Base-by-base conservation (phyloP, 1,284 basidiomycete genomes). In the Rhizopogon hawkerae region DNA sequence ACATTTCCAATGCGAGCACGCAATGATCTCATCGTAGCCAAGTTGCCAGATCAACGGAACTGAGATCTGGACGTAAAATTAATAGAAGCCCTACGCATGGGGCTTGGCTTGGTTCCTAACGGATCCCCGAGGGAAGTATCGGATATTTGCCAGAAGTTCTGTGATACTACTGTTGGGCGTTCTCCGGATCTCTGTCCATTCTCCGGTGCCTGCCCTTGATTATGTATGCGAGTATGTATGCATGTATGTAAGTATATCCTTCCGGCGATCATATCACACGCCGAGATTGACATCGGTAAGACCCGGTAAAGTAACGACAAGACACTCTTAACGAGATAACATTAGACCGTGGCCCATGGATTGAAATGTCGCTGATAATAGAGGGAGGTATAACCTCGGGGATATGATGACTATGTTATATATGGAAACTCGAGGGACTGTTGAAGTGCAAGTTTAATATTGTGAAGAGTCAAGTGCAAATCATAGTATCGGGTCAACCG, bases 81-180 rank as follows among this genome's bases (percentile, higher is more conserved):
- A 43, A 43, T 43, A 43, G 4, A 42, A 42, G 41, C 29, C 26
- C 26, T 31, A 29, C 7, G 26, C 39, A 42, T 42, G 39, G 29
- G 26, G 14, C 26, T 42, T 42, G 39, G 39, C 16, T 9, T 18
- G 29, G 41, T 31, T 31, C 41, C 41, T 33, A 43, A 43, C 41
- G 41, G 29, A 43, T 43, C 41, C 41, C 41, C 41, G 41, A 43
- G 41, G 41, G 29, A 43, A 43, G 41, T 18, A 1, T 42, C 41
- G 41, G 41, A 42, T 42, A 42, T 42, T 42, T 42, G 26, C 14
- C 26, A 42, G 2, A 42, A 31, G 41, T 31, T 31, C 29, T 42
- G 41, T 42, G 41, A 43, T 31, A 42, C 21, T 21, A 16, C 29
- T 16, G 10, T 16, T 29, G n/a, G 26, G 39, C 26, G 26, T 31